phyloP scores from a whole-genome alignment of 2,329 filamentous ascomycete genomes.

The Neonectria magnoliae region DNA sequence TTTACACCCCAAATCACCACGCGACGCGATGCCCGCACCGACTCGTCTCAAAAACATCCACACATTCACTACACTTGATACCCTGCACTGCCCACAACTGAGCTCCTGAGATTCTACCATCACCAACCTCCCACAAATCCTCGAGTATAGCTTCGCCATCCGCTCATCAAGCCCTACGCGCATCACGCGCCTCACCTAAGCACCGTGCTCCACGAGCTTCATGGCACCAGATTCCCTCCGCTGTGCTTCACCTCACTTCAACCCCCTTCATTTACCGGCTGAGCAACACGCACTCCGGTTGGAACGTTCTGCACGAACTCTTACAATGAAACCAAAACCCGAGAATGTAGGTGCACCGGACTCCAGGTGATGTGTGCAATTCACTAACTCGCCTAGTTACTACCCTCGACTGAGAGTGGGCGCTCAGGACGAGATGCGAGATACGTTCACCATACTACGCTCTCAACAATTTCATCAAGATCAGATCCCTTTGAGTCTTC shows the following conservation, averaged over 20 bases:
- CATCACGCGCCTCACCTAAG: not conserved
- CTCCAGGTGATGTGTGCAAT: not conserved
- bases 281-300: not conserved
- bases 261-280: not conserved
- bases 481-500: slow-evolving; percentile 15
- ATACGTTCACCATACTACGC: not conserved
- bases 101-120: not conserved
- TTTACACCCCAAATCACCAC: slow-evolving; percentile 7
- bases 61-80: not conserved
- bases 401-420: not conserved
- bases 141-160: not conserved
- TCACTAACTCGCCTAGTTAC: slow-evolving; percentile 15
- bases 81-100: not conserved
- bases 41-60: slow-evolving; percentile 3
- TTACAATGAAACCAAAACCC: slow-evolving; percentile 9
- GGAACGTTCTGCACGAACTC: not conserved
- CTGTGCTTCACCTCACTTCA: not conserved
- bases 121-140: not conserved
- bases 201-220: not conserved
- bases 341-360: slow-evolving; percentile 10
- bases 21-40: not conserved
- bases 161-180: not conserved
- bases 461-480: slow-evolving; percentile 5
- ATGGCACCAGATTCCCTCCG: not conserved
- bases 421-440: slow-evolving; percentile 1